Conservation (phyloP, 768 basidiomycete genomes). For the Lanmaoa pseudosensibilis region DNA sequence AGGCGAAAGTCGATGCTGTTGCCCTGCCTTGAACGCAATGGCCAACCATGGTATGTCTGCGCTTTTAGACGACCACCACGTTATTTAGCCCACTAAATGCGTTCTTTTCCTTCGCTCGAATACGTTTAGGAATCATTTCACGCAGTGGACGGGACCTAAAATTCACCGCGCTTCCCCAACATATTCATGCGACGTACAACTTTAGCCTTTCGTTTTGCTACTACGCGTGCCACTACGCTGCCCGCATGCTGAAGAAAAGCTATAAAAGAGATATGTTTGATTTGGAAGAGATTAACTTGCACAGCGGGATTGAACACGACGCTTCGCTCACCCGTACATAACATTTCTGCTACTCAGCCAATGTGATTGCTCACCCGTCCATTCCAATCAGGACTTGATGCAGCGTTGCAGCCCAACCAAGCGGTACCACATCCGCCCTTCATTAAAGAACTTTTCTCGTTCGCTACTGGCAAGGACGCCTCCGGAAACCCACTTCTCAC, state of each 20-base stretch:
- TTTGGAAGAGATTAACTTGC: constrained; percentile 40
- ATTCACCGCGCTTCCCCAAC: constrained; percentile 44
- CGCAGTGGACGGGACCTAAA: constrained; percentile 67
- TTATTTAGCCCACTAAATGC: background rate
- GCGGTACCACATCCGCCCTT: constrained; percentile 46
- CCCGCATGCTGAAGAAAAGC: constrained; percentile 53
- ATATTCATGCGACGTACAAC: constrained; percentile 60
- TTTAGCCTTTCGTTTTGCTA: constrained; percentile 65
- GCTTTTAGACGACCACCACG: constrained; percentile 40
- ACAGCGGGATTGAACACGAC: constrained; percentile 19
- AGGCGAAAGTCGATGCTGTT: constrained; percentile 67
- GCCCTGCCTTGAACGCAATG: constrained; percentile 74
- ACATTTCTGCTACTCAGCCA: background rate
- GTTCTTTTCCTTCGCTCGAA: background rate
- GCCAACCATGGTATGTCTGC: constrained; percentile 73
- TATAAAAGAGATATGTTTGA: constrained; percentile 62
- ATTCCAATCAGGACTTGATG: constrained; percentile 51
- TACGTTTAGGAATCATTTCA: constrained; percentile 40
- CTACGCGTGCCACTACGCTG: constrained; percentile 60
- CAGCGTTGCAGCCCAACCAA: constrained; percentile 50
- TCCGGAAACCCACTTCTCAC: constrained; percentile 53
- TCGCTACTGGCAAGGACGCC: constrained; percentile 57
- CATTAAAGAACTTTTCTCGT: constrained; percentile 55
- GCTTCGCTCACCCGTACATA: constrained; percentile 31
- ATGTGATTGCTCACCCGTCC: background rate